phyloP scores from a whole-genome alignment of 768 basidiomycete genomes.

The Lyophyllum semitale region DNA sequence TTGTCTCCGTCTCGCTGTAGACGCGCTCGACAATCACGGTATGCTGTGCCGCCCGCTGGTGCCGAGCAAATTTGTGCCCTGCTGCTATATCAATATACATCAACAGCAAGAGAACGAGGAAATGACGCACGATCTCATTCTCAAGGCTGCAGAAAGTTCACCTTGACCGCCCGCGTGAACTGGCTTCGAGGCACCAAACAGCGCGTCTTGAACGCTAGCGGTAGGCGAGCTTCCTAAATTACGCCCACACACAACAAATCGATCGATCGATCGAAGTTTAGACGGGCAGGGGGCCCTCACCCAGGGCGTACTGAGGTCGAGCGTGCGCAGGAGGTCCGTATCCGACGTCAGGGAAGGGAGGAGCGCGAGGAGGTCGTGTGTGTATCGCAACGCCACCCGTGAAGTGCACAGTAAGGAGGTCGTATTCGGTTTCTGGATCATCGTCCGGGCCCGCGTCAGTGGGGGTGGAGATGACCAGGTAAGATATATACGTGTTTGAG shows the following conservation, averaged over 20 bases:
- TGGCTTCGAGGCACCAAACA: slow-evolving; percentile 17
- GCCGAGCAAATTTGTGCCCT: slow-evolving; percentile 55
- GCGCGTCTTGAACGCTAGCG: slow-evolving; percentile 28
- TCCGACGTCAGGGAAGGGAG: slow-evolving; percentile 30
- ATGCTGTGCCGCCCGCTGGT: slow-evolving; percentile 34
- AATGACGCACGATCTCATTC: slow-evolving; percentile 44
- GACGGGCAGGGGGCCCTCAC: no score
- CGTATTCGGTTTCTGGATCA: slow-evolving; percentile 12
- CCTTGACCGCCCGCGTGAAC: slow-evolving; percentile 37
- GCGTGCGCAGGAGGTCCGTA: slow-evolving; percentile 16
- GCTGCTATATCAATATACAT: neutral
- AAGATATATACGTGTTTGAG: slow-evolving; percentile 51
- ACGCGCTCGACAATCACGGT: slow-evolving; percentile 32
- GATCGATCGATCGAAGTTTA: no score
- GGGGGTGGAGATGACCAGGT: slow-evolving; percentile 37
- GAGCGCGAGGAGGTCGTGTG: slow-evolving; percentile 59
- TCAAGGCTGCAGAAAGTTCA: slow-evolving; percentile 50
- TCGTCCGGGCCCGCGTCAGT: neutral
- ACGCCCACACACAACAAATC: no score
- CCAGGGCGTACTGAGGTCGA: slow-evolving; percentile 21
- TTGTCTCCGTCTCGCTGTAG: slow-evolving; percentile 34
- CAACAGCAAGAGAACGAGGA: neutral
- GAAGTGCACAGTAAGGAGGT: slow-evolving; percentile 64
- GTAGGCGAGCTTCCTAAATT: slow-evolving; percentile 15
- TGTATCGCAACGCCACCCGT: slow-evolving; percentile 68